Evolutionary conservation across 495 filamentous ascomycete genomes (phyloP).

Genomic region (Penicillium angulare): DNA sequence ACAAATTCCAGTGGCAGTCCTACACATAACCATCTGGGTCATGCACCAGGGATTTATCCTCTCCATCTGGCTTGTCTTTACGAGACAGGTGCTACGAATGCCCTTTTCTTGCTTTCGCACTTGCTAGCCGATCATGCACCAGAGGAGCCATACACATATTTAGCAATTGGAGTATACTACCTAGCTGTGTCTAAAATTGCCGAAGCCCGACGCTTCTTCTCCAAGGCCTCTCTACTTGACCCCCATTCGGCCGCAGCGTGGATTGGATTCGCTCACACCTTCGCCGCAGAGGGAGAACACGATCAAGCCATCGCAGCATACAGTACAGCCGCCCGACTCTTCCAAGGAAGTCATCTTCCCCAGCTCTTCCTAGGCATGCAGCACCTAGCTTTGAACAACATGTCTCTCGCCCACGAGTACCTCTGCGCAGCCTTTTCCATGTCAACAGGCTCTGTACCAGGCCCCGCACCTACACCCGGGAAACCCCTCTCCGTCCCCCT

Average conservation of each 20-base stretch:
- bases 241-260: slow-evolving; percentile 96
- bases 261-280: slow-evolving; percentile 99
- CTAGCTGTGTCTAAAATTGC: slow-evolving; percentile 84
- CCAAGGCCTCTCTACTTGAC: slow-evolving; percentile 94
- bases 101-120: slow-evolving; percentile 90
- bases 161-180: slow-evolving; percentile 95
- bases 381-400: slow-evolving; percentile 91
- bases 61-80: slow-evolving; percentile 90
- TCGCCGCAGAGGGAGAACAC: slow-evolving; percentile 99
- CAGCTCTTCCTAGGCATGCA: slow-evolving; percentile 99
- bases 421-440: slow-evolving; percentile 79
- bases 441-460: slow-evolving; percentile 55
- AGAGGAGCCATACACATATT: slow-evolving; percentile 84
- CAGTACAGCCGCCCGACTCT: slow-evolving; percentile 90
- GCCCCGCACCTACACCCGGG: slow-evolving; percentile 21
- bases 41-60: slow-evolving; percentile 87
- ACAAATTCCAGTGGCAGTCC: slow-evolving; percentile 17
- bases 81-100: slow-evolving; percentile 81
- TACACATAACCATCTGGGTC: slow-evolving; percentile 62
- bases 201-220: slow-evolving; percentile 93
- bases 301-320: slow-evolving; percentile 98
- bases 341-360: slow-evolving; percentile 95
- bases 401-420: slow-evolving; percentile 94
- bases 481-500: slow-evolving; percentile 51
- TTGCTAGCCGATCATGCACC: slow-evolving; percentile 91